Evolutionary conservation across 1,284 basidiomycete species (phyloP), one percentile per base, ranked within the genome.

Genomic region (Ustilago hordei): DNA sequence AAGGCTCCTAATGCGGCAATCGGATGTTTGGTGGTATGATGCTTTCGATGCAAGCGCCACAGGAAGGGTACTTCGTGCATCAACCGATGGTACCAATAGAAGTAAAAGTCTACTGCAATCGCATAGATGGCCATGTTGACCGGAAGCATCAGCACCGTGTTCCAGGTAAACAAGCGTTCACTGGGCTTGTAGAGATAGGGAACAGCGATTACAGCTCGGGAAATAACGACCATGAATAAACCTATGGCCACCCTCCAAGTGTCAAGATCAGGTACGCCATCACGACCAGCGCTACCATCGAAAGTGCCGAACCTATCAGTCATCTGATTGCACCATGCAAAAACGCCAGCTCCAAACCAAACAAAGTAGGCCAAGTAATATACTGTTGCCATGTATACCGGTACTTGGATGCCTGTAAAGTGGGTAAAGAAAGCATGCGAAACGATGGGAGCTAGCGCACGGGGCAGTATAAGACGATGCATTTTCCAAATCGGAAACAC

Each of bases 1-100:
- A 79, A 83, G 0, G 78, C 71, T 17, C 77, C 74, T 3, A 84
- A 62, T 2, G 81, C 60, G 1, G 75, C 61, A 19, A 68, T 83
- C 13, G 84, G 84, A 39, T 82, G 80, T 62, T 83, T 81, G n/a
- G 81, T 81, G 11, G 60, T 64, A 59, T 84, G 83, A 38, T 84
- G 82, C 28, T 64, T 70, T 4, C 68, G 60, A 53, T 84, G 81
- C 36, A 61, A 68, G 8, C 32, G 34, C 84, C 84, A 84, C 0
- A 80, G 45, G 17, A 39, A 61, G 7, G 65, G 45, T 2, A 71
- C 64, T 52, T 82, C 79, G 60, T 84, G 84, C 77, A 81, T 80
- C 3, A 63, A 41, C 13, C 81, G 78, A 53, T 84, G 84, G 50
- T 80, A 80, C 71, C 73, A 75, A 78, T 82, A 84, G 71, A 82